Conservation (phyloP, 2,329 filamentous ascomycete species). For the Camillea tinctor region DNA sequence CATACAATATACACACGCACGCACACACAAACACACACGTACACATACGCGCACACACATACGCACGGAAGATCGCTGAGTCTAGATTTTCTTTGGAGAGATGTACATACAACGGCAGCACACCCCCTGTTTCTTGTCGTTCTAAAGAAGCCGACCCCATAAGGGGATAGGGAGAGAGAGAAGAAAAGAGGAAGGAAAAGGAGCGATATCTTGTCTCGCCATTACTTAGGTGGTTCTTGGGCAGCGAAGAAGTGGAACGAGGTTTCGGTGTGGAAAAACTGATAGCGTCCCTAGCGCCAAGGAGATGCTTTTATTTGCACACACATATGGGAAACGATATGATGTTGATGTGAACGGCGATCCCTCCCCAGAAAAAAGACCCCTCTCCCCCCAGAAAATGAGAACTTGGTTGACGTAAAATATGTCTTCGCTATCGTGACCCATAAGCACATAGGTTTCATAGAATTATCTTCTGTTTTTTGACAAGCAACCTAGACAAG, state of each 20-base stretch:
- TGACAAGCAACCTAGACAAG: constrained; percentile 15
- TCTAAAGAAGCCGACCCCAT: not conserved
- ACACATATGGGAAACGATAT: not conserved
- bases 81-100: not conserved
- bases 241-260: not conserved
- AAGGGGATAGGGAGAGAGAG: not conserved
- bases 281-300: not conserved
- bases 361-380: constrained; percentile 2
- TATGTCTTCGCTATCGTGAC: constrained; percentile 23
- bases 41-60: not conserved
- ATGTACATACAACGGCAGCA: not conserved
- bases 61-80: not conserved
- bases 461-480: constrained; percentile 13
- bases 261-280: not conserved
- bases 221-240: not conserved
- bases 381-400: too few species aligned
- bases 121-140: not conserved
- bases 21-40: not conserved
- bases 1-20: not conserved
- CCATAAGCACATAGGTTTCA: constrained; percentile 26
- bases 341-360: not conserved
- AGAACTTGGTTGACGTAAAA: constrained; percentile 5
- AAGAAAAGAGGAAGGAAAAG: not conserved
- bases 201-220: not conserved
- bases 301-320: not conserved